These are phyloP conservation scores for Ampelocalamus luodianensis DNA, from an alignment of 176 grass and related monocot genomes.

Conservation along the genomic window DNA sequence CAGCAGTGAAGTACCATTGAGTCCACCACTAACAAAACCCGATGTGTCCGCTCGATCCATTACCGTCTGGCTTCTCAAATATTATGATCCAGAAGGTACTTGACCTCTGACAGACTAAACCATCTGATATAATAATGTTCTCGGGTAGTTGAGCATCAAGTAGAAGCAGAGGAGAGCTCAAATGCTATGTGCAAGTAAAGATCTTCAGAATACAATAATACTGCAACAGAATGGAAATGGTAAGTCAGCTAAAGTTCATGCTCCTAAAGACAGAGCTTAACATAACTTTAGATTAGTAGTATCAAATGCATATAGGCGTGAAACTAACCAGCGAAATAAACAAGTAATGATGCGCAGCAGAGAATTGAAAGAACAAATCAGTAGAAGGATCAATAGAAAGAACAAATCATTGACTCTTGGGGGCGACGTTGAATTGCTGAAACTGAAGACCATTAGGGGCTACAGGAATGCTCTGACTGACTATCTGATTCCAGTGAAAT, in stretches of 20 bases:
- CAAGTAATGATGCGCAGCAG: background rate
- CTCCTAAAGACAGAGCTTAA: background rate
- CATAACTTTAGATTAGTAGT: background rate
- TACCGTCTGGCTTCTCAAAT: slow-evolving; percentile 24
- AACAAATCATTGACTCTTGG: slow-evolving; percentile 3
- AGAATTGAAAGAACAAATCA: slow-evolving; percentile 9
- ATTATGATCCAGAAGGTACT: background rate
- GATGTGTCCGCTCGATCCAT: slow-evolving; percentile 78
- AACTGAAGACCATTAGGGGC: background rate
- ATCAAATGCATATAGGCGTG: background rate
- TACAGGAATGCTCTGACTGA: background rate
- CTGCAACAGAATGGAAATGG: slow-evolving; percentile 26
- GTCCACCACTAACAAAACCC: slow-evolving; percentile 77
- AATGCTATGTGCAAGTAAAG: slow-evolving; percentile 6
- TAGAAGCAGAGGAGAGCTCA: slow-evolving; percentile 24
- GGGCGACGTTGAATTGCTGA: background rate
- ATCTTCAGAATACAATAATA: slow-evolving; percentile 25
- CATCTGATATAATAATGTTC: slow-evolving; percentile 18
- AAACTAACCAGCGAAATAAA: background rate
- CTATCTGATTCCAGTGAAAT: background rate
- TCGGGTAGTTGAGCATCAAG: slow-evolving; percentile 7
- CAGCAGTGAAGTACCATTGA: slow-evolving; percentile 42
- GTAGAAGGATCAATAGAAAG: background rate
- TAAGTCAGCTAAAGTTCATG: slow-evolving; percentile 17
- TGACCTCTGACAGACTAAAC: slow-evolving; percentile 23